Conservation (phyloP, 2,329 filamentous ascomycete species). For the Conoideocrella luteorostrata region DNA sequence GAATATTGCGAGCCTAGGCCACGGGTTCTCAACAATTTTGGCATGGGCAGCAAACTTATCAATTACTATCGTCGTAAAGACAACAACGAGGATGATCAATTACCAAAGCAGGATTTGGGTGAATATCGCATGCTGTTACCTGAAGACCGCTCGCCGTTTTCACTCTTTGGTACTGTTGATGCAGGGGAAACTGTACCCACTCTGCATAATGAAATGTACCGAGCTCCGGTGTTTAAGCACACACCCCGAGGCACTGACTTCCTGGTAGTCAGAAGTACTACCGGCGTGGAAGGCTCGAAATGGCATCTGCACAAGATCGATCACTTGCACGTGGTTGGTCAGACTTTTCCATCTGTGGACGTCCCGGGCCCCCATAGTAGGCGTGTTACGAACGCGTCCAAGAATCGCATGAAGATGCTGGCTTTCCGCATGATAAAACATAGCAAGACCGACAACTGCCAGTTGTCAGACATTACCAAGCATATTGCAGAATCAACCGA, state of each 20-base stretch:
- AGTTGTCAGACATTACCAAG: constrained; percentile 78
- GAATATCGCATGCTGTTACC: constrained; percentile 83
- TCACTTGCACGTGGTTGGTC: constrained; percentile 83
- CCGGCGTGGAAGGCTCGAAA: constrained; percentile 66
- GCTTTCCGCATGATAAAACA: constrained; percentile 82
- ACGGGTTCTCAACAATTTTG: constrained; percentile 87
- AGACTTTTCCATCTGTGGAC: constrained; percentile 86
- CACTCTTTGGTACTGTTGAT: constrained; percentile 88
- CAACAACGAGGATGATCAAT: constrained; percentile 62
- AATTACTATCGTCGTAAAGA: constrained; percentile 91
- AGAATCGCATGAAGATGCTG: constrained; percentile 94
- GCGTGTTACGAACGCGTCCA: constrained; percentile 93
- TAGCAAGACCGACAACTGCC: constrained; percentile 61
- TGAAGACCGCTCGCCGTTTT: constrained; percentile 93
- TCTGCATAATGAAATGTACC: constrained; percentile 91
- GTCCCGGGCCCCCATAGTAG: constrained; percentile 90
- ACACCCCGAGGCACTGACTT: constrained; percentile 74
- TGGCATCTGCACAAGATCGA: constrained; percentile 88
- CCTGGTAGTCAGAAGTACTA: constrained; percentile 75
- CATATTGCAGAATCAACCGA: constrained; percentile 92
- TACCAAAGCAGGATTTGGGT: constrained; percentile 77
- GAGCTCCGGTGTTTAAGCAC: constrained; percentile 89
- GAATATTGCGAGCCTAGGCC: constrained; percentile 96
- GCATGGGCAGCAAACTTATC: constrained; percentile 92
- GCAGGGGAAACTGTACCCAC: constrained; percentile 86